Conservation (phyloP, 495 filamentous ascomycete genomes). For the Penicillium manginii region DNA sequence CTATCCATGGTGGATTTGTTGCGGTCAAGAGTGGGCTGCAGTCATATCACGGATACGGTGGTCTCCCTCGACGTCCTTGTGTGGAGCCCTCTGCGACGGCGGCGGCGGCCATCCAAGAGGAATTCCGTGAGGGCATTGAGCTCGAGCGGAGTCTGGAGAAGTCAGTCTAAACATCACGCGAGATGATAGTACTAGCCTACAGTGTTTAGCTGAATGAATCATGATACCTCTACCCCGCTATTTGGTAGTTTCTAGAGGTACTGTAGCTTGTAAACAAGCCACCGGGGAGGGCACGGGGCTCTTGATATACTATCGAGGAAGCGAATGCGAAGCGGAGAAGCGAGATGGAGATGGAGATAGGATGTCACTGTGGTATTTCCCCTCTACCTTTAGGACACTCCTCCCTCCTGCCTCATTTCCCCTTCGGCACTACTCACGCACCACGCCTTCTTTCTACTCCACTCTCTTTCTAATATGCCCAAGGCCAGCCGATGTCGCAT, state of each 20-base stretch:
- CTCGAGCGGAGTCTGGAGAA: slow-evolving; percentile 62
- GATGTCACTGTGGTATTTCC: slow-evolving; percentile 7
- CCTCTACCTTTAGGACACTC: background rate
- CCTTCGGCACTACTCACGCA: background rate
- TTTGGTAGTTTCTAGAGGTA: too few relatives aligned
- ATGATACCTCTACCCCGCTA: too few relatives aligned
- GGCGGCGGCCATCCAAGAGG: slow-evolving; percentile 64
- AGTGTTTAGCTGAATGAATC: too few relatives aligned
- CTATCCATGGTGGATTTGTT: slow-evolving; percentile 84
- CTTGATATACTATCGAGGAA: background rate
- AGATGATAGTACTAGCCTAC: background rate
- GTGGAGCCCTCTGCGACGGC: slow-evolving; percentile 67
- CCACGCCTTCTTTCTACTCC: background rate
- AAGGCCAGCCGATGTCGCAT: too few relatives aligned
- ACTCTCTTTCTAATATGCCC: background rate
- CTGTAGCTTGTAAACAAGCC: too few relatives aligned
- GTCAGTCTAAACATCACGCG: background rate
- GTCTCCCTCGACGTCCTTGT: slow-evolving; percentile 74
- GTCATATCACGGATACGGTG: slow-evolving; percentile 77
- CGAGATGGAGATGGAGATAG: too few relatives aligned
- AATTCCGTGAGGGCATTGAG: slow-evolving; percentile 74
- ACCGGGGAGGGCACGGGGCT: too few relatives aligned
- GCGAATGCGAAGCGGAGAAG: background rate
- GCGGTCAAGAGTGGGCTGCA: slow-evolving; percentile 82
- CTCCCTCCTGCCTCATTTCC: background rate